Evolutionary conservation across 2,329 filamentous ascomycete species (phyloP).

Genomic region (Trichoderma hamatum): DNA sequence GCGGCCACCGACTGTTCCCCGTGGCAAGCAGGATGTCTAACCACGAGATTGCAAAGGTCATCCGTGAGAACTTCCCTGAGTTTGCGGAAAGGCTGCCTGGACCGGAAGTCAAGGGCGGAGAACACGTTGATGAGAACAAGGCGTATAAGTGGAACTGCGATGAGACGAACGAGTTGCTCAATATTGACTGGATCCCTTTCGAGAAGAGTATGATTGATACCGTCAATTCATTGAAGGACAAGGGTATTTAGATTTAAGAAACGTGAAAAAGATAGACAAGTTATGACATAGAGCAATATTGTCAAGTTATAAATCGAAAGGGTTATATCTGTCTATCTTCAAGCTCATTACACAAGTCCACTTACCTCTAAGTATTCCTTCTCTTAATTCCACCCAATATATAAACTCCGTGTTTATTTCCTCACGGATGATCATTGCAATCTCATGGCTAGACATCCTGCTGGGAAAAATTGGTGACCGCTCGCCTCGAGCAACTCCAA

Average conservation of each 20-base stretch:
- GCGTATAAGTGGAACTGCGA: slow-evolving; percentile 61
- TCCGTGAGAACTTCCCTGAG: slow-evolving; percentile 54
- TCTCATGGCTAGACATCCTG: slow-evolving; percentile 49
- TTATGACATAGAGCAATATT: not conserved
- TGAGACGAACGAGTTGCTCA: slow-evolving; percentile 61
- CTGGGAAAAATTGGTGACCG: slow-evolving; percentile 58
- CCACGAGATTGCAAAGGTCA: slow-evolving; percentile 47
- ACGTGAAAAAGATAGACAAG: not conserved
- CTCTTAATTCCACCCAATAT: not conserved
- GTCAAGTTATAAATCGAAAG: not conserved
- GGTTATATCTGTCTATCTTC: not conserved
- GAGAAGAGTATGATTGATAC: slow-evolving; percentile 67
- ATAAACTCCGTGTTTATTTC: not conserved
- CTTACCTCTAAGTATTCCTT: not conserved
- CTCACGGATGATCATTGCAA: slow-evolving; percentile 38
- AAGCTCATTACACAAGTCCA: not conserved
- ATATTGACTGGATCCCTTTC: slow-evolving; percentile 63
- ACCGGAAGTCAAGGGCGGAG: slow-evolving; percentile 49
- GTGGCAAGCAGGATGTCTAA: slow-evolving; percentile 53
- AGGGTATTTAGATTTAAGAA: slow-evolving; percentile 34
- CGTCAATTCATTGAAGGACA: slow-evolving; percentile 63
- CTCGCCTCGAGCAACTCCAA: slow-evolving; percentile 52
- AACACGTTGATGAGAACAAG: slow-evolving; percentile 43
- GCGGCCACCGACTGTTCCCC: slow-evolving; percentile 56
- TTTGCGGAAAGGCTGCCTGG: slow-evolving; percentile 52